Conservation (phyloP, 225 moss, liverwort and hornwort genomes). For the Polytrichum commune region DNA sequence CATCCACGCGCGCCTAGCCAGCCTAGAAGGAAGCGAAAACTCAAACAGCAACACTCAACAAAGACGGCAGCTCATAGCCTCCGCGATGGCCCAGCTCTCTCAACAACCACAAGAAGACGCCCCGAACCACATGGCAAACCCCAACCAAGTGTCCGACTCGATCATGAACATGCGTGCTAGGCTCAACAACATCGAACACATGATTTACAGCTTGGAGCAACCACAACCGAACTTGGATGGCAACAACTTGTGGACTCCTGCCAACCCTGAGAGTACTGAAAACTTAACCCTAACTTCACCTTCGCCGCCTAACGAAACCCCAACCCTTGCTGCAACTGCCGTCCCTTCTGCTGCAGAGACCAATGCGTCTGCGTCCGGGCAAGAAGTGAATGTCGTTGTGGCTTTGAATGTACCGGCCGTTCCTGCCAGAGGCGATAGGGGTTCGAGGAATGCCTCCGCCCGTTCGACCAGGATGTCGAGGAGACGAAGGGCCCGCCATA, state of each 20-base stretch:
- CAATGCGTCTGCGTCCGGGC: conserved; percentile 19
- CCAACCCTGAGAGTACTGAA: conserved; percentile 12
- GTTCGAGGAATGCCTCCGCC: conserved; percentile 12
- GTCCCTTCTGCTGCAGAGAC: no score
- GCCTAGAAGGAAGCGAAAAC: conserved; percentile 32
- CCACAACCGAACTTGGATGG: no score
- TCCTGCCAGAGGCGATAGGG: conserved; percentile 8
- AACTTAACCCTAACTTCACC: conserved; percentile 19
- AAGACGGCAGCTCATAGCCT: conserved; percentile 40
- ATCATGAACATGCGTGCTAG: conserved; percentile 37
- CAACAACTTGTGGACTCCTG: no score
- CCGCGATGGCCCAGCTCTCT: conserved; percentile 31
- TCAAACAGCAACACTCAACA: conserved; percentile 26
- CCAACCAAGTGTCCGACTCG: conserved; percentile 46
- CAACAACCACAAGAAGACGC: conserved; percentile 35
- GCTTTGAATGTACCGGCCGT: neutral
- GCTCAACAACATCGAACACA: conserved; percentile 40
- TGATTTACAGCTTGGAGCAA: conserved; percentile 37
- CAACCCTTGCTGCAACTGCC: no score
- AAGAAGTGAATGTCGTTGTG: conserved; percentile 12
- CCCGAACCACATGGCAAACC: conserved; percentile 33
- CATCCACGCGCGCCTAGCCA: conserved; percentile 37
- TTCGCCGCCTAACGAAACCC: conserved; percentile 5
- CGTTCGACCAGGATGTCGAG: conserved; percentile 25
- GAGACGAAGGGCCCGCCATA: conserved; percentile 18